Conservation (phyloP, 495 filamentous ascomycete species). For the Aspergillus hancockii region DNA sequence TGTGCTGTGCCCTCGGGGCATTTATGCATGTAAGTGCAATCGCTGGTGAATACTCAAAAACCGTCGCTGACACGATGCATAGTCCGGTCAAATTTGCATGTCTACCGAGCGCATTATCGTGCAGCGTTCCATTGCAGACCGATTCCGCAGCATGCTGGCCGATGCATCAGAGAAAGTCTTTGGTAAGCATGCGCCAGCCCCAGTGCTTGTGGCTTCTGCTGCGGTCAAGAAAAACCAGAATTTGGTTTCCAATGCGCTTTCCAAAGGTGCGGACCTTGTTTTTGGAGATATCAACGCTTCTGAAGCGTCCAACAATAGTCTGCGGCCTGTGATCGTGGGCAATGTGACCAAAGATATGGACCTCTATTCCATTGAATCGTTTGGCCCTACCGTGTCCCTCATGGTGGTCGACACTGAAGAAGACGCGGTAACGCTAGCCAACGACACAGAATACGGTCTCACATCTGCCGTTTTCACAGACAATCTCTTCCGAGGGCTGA, state of each 20-base stretch:
- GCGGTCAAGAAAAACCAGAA: slow-evolving; percentile 67
- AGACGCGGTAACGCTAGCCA: slow-evolving; percentile 49
- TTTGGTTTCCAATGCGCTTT: slow-evolving; percentile 64
- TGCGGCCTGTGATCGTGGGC: slow-evolving; percentile 72
- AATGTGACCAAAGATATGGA: slow-evolving; percentile 80
- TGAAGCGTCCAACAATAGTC: slow-evolving; percentile 50
- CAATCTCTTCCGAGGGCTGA: slow-evolving; percentile 48
- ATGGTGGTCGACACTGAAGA: slow-evolving; percentile 49
- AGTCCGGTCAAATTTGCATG: slow-evolving; percentile 90
- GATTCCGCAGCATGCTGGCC: slow-evolving; percentile 63
- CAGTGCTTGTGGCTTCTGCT: slow-evolving; percentile 59
- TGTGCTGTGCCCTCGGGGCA: slow-evolving; percentile 50
- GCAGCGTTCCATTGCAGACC: slow-evolving; percentile 63
- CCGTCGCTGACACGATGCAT: slow-evolving; percentile 11
- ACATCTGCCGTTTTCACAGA: slow-evolving; percentile 49
- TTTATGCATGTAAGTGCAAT: slow-evolving; percentile 50
- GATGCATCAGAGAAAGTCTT: slow-evolving; percentile 47
- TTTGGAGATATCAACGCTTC: slow-evolving; percentile 54
- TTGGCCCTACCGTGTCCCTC: slow-evolving; percentile 74
- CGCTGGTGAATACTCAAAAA: not conserved
- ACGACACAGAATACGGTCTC: slow-evolving; percentile 56
- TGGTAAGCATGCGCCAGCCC: slow-evolving; percentile 49
- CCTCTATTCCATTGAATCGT: slow-evolving; percentile 76
- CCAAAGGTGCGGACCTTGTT: slow-evolving; percentile 68
- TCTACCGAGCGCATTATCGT: slow-evolving; percentile 85